Conservation (phyloP, 1,139 yeast species). For the Hansenula sp. region DNA sequence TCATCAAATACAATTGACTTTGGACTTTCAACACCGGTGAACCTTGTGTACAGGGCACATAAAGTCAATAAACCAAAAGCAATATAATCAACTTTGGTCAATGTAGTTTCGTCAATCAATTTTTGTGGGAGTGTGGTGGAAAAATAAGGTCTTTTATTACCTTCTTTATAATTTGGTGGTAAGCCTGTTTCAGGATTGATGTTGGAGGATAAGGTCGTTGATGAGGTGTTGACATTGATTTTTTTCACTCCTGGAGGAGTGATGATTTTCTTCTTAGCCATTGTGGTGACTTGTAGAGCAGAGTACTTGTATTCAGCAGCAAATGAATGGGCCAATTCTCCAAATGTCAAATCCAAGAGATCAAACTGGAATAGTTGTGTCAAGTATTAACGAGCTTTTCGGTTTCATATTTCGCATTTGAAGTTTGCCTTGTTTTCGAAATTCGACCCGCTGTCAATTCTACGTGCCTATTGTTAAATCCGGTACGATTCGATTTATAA, state of each 20-base stretch:
- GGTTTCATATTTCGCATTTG: too few relatives aligned
- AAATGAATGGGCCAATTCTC: too few relatives aligned
- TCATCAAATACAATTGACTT: constrained; percentile 56
- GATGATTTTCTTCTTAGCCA: constrained; percentile 1
- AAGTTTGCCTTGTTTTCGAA: too few relatives aligned
- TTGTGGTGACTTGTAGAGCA: background rate
- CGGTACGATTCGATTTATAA: too few relatives aligned
- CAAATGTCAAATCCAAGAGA: too few relatives aligned
- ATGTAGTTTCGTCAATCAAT: constrained; percentile 1
- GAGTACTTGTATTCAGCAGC: too few relatives aligned
- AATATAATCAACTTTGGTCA: constrained; percentile 11
- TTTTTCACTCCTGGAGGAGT: background rate
- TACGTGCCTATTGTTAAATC: background rate
- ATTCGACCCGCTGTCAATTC: background rate
- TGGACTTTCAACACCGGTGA: constrained; percentile 37
- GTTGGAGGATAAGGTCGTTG: background rate
- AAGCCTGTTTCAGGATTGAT: background rate
- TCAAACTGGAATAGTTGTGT: too few relatives aligned
- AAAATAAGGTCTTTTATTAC: constrained; percentile 21
- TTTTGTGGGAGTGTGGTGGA: constrained; percentile 11
- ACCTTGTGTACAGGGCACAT: constrained; percentile 20
- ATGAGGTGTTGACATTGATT: background rate
- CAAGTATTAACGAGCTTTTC: too few relatives aligned
- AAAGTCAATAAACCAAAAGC: constrained; percentile 9
- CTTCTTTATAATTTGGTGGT: constrained; percentile 18